Base-by-base conservation (phyloP, 2,329 filamentous ascomycete species). In the Verticillium nubilum region DNA sequence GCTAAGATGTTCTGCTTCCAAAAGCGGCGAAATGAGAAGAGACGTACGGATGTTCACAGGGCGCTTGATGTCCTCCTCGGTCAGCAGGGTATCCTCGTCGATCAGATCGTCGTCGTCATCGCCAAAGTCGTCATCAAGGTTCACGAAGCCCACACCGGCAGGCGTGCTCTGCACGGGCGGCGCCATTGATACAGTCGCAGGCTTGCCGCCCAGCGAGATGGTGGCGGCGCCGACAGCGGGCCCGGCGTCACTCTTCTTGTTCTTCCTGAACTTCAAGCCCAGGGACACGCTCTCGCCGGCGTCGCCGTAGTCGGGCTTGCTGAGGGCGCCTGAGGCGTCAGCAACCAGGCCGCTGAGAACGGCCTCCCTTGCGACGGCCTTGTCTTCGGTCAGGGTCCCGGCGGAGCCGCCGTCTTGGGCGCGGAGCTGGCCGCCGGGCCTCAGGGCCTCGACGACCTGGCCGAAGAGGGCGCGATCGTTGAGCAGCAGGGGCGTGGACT, bases 51-150 rank as follows among this genome's bases (percentile, higher is more conserved):
- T 88, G 65, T 89, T 85, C 59, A 96, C 83, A 25, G 90, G 89
- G 67, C 86, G 82, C 66, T 86, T 86, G 66, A 95, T 80, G 70
- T 99, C 94, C 62, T 92, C 91, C 68, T 93, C 92, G 3, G 88
- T 91, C 67, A 99, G 79, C 31, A 99, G 80, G 10, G 86, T 87
- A 68, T 97, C 89, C 73, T 98, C 95, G 70, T 98, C 92, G 66
- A 99, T 95, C 58, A 96, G 76, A 59, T 96, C 93, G 64, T 96
- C 92, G 67, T 92, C 89, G 53, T 83, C 83, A 59, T 83, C 78
- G 62, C 84, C 83, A 58, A 83, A 69, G 69, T 77, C 61, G 59
- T 87, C 84, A 67, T 80, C 82, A 65, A 86, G 84, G 69, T 88
- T 85, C 28, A 89, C 83, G 64, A 88, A 89, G n/a, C 86, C 87